Percentiles rank a stretch among this genome's conserved stretches.
Evolutionary conservation across 768 basidiomycete genomes (phyloP).

Genomic region (Termitomyces sp.): DNA sequence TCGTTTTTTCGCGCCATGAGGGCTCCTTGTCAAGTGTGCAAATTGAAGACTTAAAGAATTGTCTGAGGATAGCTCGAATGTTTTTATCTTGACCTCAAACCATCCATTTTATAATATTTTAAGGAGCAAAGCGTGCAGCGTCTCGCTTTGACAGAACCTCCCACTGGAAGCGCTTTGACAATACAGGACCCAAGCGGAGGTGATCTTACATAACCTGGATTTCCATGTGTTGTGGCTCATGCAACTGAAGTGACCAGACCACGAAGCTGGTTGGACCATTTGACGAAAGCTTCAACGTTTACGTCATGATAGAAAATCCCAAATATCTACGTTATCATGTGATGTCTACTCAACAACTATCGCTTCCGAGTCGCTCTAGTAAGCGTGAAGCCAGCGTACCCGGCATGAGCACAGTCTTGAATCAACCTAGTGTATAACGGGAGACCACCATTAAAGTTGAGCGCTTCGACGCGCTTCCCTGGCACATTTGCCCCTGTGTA

Average conservation of each 20-base stretch:
- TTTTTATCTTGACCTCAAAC: not conserved
- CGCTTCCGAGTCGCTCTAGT: too few species aligned
- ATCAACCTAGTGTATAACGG: slow-evolving; percentile 13
- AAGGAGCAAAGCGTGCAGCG: not conserved
- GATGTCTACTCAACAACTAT: too few species aligned
- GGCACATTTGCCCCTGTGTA: slow-evolving; percentile 21
- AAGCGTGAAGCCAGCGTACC: slow-evolving; percentile 12
- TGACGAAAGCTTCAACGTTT: too few species aligned
- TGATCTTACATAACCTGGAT: too few species aligned
- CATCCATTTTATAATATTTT: not conserved
- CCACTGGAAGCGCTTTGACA: not conserved
- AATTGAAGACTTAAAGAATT: not conserved
- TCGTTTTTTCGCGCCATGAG: not conserved
- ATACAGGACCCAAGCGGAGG: not conserved
- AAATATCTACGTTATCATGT: too few species aligned
- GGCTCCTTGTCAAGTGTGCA: not conserved
- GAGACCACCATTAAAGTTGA: slow-evolving; percentile 19
- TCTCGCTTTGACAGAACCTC: not conserved
- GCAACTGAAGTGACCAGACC: too few species aligned
- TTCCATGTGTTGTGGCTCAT: too few species aligned
- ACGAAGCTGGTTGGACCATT: not conserved
- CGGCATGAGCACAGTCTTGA: slow-evolving; percentile 12
- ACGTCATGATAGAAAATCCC: too few species aligned
- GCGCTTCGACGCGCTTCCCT: slow-evolving; percentile 15
- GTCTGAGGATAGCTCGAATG: not conserved